Base-by-base conservation (phyloP, 1,139 yeast species). In the Petasospora rhodanensis region DNA sequence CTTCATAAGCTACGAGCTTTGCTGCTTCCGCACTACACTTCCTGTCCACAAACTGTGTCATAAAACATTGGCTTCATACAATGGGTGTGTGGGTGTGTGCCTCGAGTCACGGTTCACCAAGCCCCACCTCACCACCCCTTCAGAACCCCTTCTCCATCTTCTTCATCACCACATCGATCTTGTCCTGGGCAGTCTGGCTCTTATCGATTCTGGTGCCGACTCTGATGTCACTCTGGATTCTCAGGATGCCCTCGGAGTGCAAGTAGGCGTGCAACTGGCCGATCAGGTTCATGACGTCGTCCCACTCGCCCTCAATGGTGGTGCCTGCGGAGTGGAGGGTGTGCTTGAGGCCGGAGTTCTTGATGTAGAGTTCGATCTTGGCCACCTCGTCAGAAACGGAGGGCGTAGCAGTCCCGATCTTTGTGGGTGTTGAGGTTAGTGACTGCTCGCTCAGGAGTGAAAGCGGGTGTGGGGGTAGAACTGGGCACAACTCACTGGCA, bases 241-340 rank as follows among this genome's bases (percentile, higher is more conserved):
- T 68, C 11, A 79, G 70, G 12, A 82, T 75, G 2, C 93, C 95
- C 47, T 66, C 59, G 6, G 62, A 63, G 52, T 86, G 96, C 31
- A 84, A 70, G 31, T 65, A 62, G 49, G 79, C 78, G 50, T 86
- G 96, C 49, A 85, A 63, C 46, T 74, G 70, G n/a, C 95, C 95
- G 48, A 86, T 80, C 35, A 83, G 61, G 19, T 67, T 73, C 75
- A 79, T 81, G 3, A 86, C 95, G 36, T 81, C 84, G 51, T 77
- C 76, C 95, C 95, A 86, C n/a, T 87, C 87, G 0, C 96, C 96
- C 49, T 82, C 73, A 50, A 85, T 80, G 5, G 95, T 84, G 8
- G 95, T 85, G 6, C 95, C 95, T 2, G 95, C 95, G 45, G 91
- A 79, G 58, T 86, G 95, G 44, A 86, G 63, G 1, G 84, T 76